Evolutionary conservation across 768 basidiomycete genomes (phyloP).

Genomic region (Pleurotus djamor): DNA sequence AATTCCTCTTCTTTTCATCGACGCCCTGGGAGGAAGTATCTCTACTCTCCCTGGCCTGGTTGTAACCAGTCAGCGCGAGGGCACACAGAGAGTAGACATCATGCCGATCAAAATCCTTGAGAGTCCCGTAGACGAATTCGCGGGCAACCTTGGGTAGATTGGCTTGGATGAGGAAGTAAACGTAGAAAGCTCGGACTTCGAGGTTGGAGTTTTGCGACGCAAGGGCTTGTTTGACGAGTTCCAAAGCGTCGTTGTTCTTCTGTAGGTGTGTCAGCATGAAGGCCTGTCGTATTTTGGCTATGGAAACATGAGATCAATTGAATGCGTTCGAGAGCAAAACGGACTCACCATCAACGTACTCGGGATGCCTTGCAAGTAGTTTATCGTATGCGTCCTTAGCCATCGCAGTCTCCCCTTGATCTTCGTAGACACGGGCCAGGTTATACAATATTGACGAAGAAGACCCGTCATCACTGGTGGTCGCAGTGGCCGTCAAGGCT

Average conservation of each 20-base stretch:
- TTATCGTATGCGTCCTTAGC: constrained; percentile 89
- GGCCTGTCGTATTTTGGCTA: constrained; percentile 94
- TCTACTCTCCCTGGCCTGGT: constrained; percentile 81
- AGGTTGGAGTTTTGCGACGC: constrained; percentile 74
- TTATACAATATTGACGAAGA: constrained; percentile 89
- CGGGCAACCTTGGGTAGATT: constrained; percentile 70
- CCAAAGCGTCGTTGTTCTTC: constrained; percentile 80
- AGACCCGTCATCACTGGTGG: constrained; percentile 48
- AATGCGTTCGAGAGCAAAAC: background rate
- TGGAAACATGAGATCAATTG: constrained; percentile 4
- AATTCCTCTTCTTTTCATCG: constrained; percentile 76
- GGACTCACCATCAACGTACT: constrained; percentile 89
- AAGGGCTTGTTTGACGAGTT: constrained; percentile 86
- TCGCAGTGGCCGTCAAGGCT: constrained; percentile 57
- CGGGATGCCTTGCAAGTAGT: constrained; percentile 86
- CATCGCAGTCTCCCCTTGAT: constrained; percentile 64
- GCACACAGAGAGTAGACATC: constrained; percentile 93
- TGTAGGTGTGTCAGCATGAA: constrained; percentile 72
- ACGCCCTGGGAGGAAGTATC: constrained; percentile 54
- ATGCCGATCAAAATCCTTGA: constrained; percentile 83
- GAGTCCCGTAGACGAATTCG: constrained; percentile 86
- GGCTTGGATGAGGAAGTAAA: constrained; percentile 86
- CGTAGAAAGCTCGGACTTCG: constrained; percentile 91
- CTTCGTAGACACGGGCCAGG: constrained; percentile 89
- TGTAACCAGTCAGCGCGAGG: constrained; percentile 82